Evolutionary conservation across 768 basidiomycete genomes (phyloP), one percentile per base, ranked within the genome.

Genomic region (Cystoderma amianthinum): DNA sequence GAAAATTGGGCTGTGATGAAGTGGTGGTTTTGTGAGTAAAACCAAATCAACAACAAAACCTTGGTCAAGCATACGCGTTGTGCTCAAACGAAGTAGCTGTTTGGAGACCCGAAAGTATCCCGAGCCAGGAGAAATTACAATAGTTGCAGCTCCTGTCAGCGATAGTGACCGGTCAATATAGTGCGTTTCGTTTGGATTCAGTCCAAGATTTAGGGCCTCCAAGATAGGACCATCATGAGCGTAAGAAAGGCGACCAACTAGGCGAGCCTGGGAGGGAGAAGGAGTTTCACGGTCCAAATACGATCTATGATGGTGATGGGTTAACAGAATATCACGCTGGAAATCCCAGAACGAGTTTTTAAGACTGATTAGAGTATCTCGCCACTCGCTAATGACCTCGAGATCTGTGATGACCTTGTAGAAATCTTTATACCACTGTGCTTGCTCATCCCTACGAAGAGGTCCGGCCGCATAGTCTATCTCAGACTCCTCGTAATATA

Each of bases 221-320:
- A 98, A 74, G n/a, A 98, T 71, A 30, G 93, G 93, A 1, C 93
- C 92, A 48, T 98, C 93, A 51, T 95, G 91, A 0, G 96, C 95
- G 57, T 76, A 81, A 0, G 86, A 89, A 21, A 94, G 65, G 20
- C 73, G 72, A 2, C 92, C 92, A 10, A 91, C 78, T 11, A 93
- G 69, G 12, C 86, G 78, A 18, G 78, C 78, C 34, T 73, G 76
- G 24, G 78, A 72, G 16, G 71, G 65, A 3, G 61, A 55, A n/a
- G 64, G 68, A 33, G 60, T 64, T 12, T 56, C 58, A n/a, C 64
- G 61, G 38, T 80, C 72, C 42, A 72, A 56, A 11, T 68, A 64
- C 10, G 82, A 78, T 38, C 82, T 82, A 51, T 93, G 86, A 50
- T 88, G 85, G 57, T 92, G 90, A 53, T 93, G 92, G 4, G 87